Percentiles rank a stretch among this genome's conserved stretches.
These are phyloP conservation scores for Fusarium marasasianum DNA, from an alignment of 2,329 filamentous ascomycete species.

Conservation along the genomic window DNA sequence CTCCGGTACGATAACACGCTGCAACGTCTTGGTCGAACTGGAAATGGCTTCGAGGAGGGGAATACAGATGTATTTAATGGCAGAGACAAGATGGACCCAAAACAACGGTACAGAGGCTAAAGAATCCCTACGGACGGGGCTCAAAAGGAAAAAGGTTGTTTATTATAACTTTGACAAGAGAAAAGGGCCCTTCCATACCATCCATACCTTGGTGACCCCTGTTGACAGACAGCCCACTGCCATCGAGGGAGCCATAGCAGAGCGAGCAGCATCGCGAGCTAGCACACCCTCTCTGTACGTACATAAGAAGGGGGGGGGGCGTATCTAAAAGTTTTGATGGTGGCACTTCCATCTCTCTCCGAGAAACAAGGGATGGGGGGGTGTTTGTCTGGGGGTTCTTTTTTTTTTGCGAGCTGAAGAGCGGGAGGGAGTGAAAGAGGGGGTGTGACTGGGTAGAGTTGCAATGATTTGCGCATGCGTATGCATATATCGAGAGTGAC, in stretches of 20 bases:
- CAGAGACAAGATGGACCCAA: constrained; percentile 37
- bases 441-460: neutral
- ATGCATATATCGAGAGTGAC: constrained; percentile 27
- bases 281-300: constrained; percentile 16
- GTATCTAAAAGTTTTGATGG: neutral
- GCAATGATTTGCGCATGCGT: constrained; percentile 11
- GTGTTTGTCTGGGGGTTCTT: constrained; percentile 23
- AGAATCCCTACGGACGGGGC: constrained; percentile 34
- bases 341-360: constrained; percentile 12
- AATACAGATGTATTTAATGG: constrained; percentile 39
- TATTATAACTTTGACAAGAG: constrained; percentile 35
- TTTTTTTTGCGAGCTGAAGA: constrained; percentile 30
- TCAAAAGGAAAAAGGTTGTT: constrained; percentile 39
- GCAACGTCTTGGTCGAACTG: constrained; percentile 17
- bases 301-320: neutral
- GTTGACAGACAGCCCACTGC: constrained; percentile 33
- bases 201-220: constrained; percentile 23
- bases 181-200: constrained; percentile 17
- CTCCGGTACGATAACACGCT: constrained; percentile 14
- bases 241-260: constrained; percentile 10
- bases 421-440: constrained; percentile 26
- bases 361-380: constrained; percentile 36
- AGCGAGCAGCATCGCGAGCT: neutral
- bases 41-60: constrained; percentile 20
- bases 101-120: constrained; percentile 33